Percentiles rank a stretch among this genome's conserved stretches.
These are phyloP conservation scores for Durusdinium trenchii DNA, from an alignment of 73 alveolate species.

Conservation along the genomic window DNA sequence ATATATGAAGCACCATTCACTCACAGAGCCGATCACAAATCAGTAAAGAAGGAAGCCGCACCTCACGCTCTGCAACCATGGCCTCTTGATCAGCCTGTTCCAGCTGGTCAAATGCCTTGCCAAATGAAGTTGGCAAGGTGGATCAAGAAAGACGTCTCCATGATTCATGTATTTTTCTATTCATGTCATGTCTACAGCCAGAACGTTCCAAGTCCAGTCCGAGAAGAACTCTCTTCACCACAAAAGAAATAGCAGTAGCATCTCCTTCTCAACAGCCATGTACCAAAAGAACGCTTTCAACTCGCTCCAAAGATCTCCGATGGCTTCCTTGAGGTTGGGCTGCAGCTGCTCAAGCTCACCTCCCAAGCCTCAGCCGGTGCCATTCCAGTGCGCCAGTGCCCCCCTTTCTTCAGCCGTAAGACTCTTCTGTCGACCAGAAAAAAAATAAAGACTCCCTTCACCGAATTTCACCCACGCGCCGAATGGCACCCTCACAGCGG, in stretches of 20 bases:
- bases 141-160: not conserved
- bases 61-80: constrained; percentile 84
- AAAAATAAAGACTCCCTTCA: too few species aligned
- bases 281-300: not conserved
- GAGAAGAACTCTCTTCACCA: too few species aligned
- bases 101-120: constrained; percentile 55
- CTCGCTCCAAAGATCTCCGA: not conserved
- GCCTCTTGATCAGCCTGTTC: constrained; percentile 69
- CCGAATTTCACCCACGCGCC: too few species aligned
- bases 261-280: not conserved
- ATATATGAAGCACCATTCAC: too few species aligned
- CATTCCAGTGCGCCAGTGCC: too few species aligned
- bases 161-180: not conserved
- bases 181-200: too few species aligned
- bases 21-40: not conserved
- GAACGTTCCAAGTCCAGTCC: too few species aligned
- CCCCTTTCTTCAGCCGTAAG: too few species aligned
- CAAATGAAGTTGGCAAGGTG: not conserved
- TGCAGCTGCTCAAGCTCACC: constrained; percentile 70
- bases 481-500: too few species aligned
- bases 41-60: too few species aligned
- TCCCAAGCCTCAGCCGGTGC: constrained; percentile 71
- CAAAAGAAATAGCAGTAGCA: not conserved
- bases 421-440: too few species aligned
- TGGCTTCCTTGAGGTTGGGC: constrained; percentile 77